Evolutionary conservation across 495 filamentous ascomycete species (phyloP), one percentile per base, ranked within the genome.

Genomic region (Penicillium ochrochloron): DNA sequence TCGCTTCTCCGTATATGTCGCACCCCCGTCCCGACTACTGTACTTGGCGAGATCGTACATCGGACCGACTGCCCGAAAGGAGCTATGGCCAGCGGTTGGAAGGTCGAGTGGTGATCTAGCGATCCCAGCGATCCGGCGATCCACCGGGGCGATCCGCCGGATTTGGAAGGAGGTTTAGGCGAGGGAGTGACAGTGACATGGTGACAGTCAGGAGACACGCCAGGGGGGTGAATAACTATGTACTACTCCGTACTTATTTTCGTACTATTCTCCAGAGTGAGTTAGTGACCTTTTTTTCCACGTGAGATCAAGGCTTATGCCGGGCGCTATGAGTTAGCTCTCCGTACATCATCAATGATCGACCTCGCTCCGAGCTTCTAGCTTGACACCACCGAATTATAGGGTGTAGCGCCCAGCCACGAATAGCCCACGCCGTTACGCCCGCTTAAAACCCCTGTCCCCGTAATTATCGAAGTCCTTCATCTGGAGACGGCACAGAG

Each of bases 81-180:
- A 75, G 72, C 72, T 75, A 73, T 75, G 72, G 68, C 72, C 72
- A 75, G 66, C 66, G 58, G 66, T 67, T 70, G 69, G 37, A 27
- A 44, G 19, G 37, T 44, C 56, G 11, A 57, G 56, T 27, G 56
- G 11, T 58, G 44, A 51, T 60, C 41, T 25, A 46, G 25, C 37
- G 57, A 59, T 59, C 54, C 27, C 46, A 42, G 59, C 50, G 65
- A 67, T 63, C 67, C 41, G 58, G 35, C 33, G 66, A 69, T 71
- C 69, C 67, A 70, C 64, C 56, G 62, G 61, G 67, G 59, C 53
- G 64, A 66, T 63, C 58, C n/a, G 48, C 70, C 56, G n/a, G 35
- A 73, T 64, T 42, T 71, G 71, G 71, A 71, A 71, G 71, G 68
- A 69, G 64, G 66, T 42, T 42, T 68, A 66, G 55, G 35, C 31